Evolutionary conservation across 2,329 filamentous ascomycete species (phyloP).

Genomic region (Hypoxylon sp.): DNA sequence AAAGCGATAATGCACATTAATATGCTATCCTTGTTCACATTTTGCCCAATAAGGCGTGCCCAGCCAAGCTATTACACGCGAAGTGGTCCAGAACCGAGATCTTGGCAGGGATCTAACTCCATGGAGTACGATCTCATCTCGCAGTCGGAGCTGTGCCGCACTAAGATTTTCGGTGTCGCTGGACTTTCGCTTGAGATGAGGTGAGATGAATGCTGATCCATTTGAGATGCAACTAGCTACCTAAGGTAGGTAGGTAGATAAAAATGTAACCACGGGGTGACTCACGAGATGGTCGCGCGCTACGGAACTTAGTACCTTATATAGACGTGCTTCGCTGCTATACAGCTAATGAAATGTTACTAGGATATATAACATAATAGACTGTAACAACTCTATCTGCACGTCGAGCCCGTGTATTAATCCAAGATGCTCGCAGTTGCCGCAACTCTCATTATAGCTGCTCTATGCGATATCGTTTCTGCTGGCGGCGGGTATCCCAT

Average conservation of each 20-base stretch:
- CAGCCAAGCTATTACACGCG: background rate
- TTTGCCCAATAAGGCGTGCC: background rate
- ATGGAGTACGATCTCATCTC: slow-evolving; percentile 16
- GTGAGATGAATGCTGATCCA: background rate
- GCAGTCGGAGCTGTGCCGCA: slow-evolving; percentile 14
- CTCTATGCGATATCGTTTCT: slow-evolving; percentile 5
- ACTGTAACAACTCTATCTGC: background rate
- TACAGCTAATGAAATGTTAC: background rate
- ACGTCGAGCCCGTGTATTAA: background rate
- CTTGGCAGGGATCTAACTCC: slow-evolving; percentile 18
- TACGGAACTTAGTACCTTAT: background rate
- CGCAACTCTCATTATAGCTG: background rate
- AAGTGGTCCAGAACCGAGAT: slow-evolving; percentile 8
- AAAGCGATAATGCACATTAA: slow-evolving; percentile 4
- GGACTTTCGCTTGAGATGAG: background rate
- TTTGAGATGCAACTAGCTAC: background rate
- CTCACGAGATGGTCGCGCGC: slow-evolving; percentile 4
- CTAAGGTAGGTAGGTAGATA: no score
- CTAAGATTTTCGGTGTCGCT: background rate
- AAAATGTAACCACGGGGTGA: slow-evolving; percentile 8
- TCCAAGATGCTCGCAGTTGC: slow-evolving; percentile 9
- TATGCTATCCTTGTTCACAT: background rate
- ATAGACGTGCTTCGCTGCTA: background rate
- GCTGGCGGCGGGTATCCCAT: background rate
- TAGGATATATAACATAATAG: background rate